Conservation (phyloP, 2,329 filamentous ascomycete genomes). For the Fusarium miscanthi region DNA sequence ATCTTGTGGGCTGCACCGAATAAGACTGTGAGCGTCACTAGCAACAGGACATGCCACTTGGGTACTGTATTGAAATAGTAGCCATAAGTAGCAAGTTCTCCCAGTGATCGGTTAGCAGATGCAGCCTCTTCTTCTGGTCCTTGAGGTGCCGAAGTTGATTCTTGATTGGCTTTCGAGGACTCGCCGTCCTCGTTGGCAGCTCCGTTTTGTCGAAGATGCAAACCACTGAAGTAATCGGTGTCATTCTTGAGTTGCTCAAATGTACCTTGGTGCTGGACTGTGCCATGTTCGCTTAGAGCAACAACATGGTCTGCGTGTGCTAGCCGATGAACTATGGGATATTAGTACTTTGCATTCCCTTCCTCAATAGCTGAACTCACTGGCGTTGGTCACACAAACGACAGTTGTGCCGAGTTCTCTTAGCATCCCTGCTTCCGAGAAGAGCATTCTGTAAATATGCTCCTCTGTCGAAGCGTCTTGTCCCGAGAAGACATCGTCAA, state of each 20-base stretch:
- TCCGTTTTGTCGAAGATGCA: conserved; percentile 10
- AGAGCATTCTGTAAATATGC: conserved; percentile 7
- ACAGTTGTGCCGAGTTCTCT: not conserved
- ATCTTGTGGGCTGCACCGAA: conserved; percentile 23
- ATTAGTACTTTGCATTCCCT: not conserved
- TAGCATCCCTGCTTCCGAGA: conserved; percentile 2
- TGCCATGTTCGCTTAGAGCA: conserved; percentile 8
- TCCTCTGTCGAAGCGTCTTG: conserved; percentile 27
- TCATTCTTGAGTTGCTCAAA: conserved; percentile 15
- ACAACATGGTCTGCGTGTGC: conserved; percentile 9
- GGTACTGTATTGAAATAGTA: conserved; percentile 19
- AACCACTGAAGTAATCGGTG: conserved; percentile 12
- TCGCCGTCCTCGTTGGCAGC: not conserved
- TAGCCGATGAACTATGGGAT: not conserved
- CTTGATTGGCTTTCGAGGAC: not conserved
- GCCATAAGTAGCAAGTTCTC: conserved; percentile 13
- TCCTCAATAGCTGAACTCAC: not conserved
- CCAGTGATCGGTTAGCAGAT: not conserved
- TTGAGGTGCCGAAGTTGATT: not conserved
- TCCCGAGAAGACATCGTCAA: conserved; percentile 51
- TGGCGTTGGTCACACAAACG: conserved; percentile 11
- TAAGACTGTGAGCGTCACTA: not conserved
- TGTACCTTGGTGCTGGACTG: conserved; percentile 18
- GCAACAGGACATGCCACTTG: conserved; percentile 3
- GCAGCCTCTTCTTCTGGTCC: not conserved